Evolutionary conservation across 1,284 basidiomycete species (phyloP), one percentile per base, ranked within the genome.

Genomic region (Inonotus obliquus): DNA sequence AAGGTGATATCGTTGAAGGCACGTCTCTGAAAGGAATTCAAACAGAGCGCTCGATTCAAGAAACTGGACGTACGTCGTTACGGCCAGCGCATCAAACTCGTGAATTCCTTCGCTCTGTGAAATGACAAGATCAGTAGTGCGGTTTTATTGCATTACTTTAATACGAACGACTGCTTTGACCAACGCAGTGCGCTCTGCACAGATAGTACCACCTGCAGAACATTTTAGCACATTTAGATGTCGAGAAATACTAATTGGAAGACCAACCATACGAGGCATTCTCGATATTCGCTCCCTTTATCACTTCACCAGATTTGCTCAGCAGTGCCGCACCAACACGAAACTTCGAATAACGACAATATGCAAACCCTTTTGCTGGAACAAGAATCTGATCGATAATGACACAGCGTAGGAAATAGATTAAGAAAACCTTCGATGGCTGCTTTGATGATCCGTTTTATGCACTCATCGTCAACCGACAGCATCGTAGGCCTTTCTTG

Each of bases 201-300:
- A 97, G 63, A 96, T 93, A 0, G 86, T 81, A 7, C 79, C 88
- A 17, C 88, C 88, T 91, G 59, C 6, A 63, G 57, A 10, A 27
- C 14, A 5, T 29, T 1, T 61, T 25, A 49, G 45, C 21, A 32
- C 19, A 38, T 14, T 27, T 35, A 14, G 10, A n/a, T 35, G 21
- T 29, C 32, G 32, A 11, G 17, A 41, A 27, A 32, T 14, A 45
- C 37, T 6, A 19, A 25, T 19, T 17, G 11, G 23, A 13, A 49
- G 9, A 67, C 73, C 57, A 23, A 90, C 94, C 91, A 71, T 94
- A 95, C 0, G 91, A 92, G 0, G 92, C 92, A 69, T 96, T 96
- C 75, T 97, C 94, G 62, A 96, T 81, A 70, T 96, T 96, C 41
- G 88, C 85, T 4, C 94, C 94, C 59, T 84, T 89, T 64, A 94